Base-by-base conservation (phyloP, 352 stramenopile genomes). In the Pythium oligandrum region DNA sequence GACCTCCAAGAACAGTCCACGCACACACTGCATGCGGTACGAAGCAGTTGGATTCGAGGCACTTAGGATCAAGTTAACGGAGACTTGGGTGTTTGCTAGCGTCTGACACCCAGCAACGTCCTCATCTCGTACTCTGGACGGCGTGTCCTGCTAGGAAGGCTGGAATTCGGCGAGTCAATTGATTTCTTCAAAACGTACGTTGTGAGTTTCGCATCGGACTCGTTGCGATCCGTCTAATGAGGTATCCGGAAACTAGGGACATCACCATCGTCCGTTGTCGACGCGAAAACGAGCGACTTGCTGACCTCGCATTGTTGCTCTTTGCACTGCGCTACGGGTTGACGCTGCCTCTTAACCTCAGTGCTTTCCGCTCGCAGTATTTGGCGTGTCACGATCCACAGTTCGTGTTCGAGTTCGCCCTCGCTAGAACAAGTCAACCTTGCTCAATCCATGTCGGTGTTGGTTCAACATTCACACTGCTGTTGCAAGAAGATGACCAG, bases 1-100 rank as follows among this genome's bases (percentile, higher is more conserved):
- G 65, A 73, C 40, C 62, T 73, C 9, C 37, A 62, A 6, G 65
- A 73, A 33, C 65, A 73, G 44, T 68, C 49, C 1, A 73, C 65
- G 1, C 58, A 68, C 37, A 47, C 9, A 12, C 45, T 67, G 44
- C 48, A 53, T 48, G 42, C 42, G 42, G 35, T 53, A 48, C 44
- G 30, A 26, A 26, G 17, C 17, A 26, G 17, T 26, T 26, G 17
- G 17, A 26, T 26, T 26, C 17, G 17, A 26, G 17, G 17, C 17
- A 26, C 17, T 26, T 26, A 26, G 17, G 17, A 26, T 26, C 17
- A 26, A 26, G 0, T 26, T 26, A 26, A 26, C 17, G 17, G 17
- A 26, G 17, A 26, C 17, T 26, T 26, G 17, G 17, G 17, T 26
- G 17, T 26, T 26, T 48, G 12, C 2, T 36, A 67, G 59, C 54